Conservation (phyloP, 495 filamentous ascomycete species). For the Annulohypoxylon maeteangense region DNA sequence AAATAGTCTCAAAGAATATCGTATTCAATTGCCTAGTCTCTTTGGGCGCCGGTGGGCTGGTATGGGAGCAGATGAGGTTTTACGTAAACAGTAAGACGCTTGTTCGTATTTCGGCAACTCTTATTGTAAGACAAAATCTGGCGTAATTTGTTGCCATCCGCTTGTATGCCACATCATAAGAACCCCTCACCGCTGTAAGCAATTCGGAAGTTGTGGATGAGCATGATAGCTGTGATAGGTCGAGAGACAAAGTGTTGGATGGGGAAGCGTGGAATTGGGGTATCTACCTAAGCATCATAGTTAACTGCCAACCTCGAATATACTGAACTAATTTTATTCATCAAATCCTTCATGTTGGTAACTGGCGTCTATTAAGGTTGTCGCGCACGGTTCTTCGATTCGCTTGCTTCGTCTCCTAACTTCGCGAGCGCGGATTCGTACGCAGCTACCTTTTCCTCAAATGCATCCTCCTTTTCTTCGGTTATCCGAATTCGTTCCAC, state of each 20-base stretch:
- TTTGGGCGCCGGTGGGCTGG: not conserved
- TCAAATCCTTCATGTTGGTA: not conserved
- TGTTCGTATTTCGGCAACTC: not conserved
- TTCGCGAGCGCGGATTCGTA: constrained; percentile 69
- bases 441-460: constrained; percentile 61
- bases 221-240: not conserved
- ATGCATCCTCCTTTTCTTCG: constrained; percentile 65
- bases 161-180: not conserved
- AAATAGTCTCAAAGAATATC: not conserved
- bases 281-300: not conserved
- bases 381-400: constrained; percentile 12
- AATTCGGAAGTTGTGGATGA: not conserved
- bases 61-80: not conserved
- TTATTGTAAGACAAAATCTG: not conserved
- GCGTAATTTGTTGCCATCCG: not conserved
- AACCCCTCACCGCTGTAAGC: not conserved
- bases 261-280: not conserved
- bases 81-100: constrained; percentile 1
- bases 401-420: constrained; percentile 59
- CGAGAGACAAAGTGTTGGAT: not conserved
- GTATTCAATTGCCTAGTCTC: not conserved
- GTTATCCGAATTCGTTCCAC: constrained; percentile 58
- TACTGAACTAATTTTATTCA: not conserved
- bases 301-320: not conserved
- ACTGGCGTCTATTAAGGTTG: not conserved